Evolutionary conservation across 257 asterid genomes (phyloP), one percentile per base, ranked within the genome.

Genomic region (Handroanthus guayacan): DNA sequence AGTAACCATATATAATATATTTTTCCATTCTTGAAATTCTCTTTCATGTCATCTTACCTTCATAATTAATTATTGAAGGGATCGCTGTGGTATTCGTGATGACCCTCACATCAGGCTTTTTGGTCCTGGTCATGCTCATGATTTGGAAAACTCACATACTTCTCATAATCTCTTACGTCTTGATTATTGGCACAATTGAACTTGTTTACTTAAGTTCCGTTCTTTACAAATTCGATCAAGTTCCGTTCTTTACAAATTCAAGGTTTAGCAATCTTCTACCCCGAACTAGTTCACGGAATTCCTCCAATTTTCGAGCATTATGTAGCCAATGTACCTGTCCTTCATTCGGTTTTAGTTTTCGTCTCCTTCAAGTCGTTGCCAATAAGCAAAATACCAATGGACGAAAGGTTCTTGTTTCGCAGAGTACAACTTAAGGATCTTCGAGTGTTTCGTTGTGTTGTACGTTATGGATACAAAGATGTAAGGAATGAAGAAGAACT

Each of bases 281-380:
- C 43, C 3, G 96, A 87, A 52, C 83, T 90, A 9, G 94, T 88
- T 0, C 92, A 88, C 1, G 96, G 94, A 2, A 90, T 90, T n/a
- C 94, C 94, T 2, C 94, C 89, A 0, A 88, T 90, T 9, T 88
- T 90, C 88, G 74, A 71, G 76, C 96, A 88, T 54, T 90, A 86
- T 0, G 84, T 86, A 2, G 84, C 66, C 1, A 88, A 86, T 7
- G 91, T 89, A 0, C 92, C 89, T 0, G 90, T 81, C 1, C 75
- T 90, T 7, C 92, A 88, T 74, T 81, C 89, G 0, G 83, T 85
- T 2, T 75, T 90, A 1, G 83, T 90, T 4, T 87, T 90, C 5
- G 94, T 84, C 0, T 87, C 94, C 9, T 72, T 90, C 74, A 90
- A 88, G 39, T 87, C 87, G 0, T 75, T 90, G 12, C 90, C 88